Conservation (phyloP, 345 rosid species). For the Luvunga scandens region DNA sequence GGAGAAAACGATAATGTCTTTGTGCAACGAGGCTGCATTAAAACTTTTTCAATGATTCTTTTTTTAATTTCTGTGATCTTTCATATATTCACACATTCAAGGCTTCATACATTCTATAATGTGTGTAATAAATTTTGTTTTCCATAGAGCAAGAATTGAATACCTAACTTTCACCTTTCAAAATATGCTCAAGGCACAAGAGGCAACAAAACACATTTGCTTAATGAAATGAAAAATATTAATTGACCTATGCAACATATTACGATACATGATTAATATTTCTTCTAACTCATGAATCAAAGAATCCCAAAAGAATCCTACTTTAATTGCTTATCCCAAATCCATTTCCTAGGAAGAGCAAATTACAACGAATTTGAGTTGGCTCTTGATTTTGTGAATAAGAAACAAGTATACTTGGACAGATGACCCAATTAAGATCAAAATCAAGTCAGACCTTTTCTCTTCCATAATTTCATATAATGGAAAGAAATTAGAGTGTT, state of each 20-base stretch:
- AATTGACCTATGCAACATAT: neutral
- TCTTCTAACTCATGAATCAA: neutral
- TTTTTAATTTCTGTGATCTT: too few species aligned
- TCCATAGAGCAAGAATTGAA: neutral
- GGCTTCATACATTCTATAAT: too few species aligned
- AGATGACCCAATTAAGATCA: too few species aligned
- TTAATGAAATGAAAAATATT: neutral
- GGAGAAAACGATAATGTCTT: too few species aligned
- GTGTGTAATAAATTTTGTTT: too few species aligned
- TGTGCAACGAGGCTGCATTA: too few species aligned
- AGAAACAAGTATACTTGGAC: neutral
- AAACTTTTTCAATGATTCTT: too few species aligned
- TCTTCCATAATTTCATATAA: too few species aligned
- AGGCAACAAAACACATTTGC: neutral
- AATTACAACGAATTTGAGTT: too few species aligned
- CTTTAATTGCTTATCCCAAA: neutral
- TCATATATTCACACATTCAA: too few species aligned
- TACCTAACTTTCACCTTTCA: neutral
- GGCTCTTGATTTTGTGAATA: neutral
- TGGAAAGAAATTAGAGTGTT: neutral
- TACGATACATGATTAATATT: neutral
- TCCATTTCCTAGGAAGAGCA: too few species aligned
- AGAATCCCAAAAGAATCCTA: neutral
- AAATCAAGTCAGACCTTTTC: too few species aligned
- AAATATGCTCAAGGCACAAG: neutral